Base-by-base conservation (phyloP, 345 rosid genomes). In the Atalantia buxifolia region DNA sequence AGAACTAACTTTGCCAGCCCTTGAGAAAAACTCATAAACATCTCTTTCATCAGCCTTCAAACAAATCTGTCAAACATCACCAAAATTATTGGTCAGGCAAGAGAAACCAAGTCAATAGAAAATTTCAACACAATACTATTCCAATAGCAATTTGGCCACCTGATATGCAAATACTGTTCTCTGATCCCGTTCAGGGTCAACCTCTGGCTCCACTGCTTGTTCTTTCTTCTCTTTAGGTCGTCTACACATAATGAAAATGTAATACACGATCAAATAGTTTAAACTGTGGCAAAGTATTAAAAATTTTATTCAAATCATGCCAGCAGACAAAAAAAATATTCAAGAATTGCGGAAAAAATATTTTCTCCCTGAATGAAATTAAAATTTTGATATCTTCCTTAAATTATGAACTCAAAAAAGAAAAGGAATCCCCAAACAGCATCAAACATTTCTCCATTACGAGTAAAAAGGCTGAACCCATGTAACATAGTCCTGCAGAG, bases 181-280 rank as follows among this genome's bases (percentile, higher is more conserved):
- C 82, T 93, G 98, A 82, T 94, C 98, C 84, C 98, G 92, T 85
- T 94, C 98, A 2, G 98, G 98, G 85, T 94, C 98, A 57, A 89
- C 92, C 84, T 93, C 98, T 75, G 95, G 92, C 81, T 93, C 98
- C 73, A 81, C 81, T 2, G 76, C 81, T 87, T 95, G 59, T 72
- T 94, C 98, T 82, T 90, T 93, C 90, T 94, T 93, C 24, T 94
- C 98, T 86, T 82, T 94, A 70, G 84, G 86, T 79, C 92, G 86
- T 84, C 99, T 97, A 89, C 84, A 84, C 66, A 74, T 25, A 45
- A 76, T 38, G 45, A 77, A 80, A 78, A 81, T 21, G n/a, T 78
- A 75, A 81, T 80, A 64, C 14, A 72, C 48, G 12, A 65, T 59
- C 59, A 60, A 60, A 65, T 66, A 61, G 28, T 36, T 42, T 55